Base-by-base conservation (phyloP, 345 rosid species). In the Trapa bicornis region DNA sequence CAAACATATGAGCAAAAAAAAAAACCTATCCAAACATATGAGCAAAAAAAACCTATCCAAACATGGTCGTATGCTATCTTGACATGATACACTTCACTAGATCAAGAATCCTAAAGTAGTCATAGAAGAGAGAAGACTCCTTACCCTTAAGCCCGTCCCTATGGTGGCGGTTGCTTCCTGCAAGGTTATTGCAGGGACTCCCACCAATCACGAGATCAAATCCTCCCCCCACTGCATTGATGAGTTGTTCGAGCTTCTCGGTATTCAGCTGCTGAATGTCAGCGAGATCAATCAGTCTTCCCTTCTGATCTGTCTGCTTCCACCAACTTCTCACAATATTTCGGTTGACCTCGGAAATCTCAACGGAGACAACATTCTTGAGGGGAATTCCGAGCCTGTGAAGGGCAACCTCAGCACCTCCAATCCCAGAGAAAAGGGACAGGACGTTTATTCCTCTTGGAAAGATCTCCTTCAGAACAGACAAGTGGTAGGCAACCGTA, bases 161-260 rank as follows among this genome's bases (percentile, higher is more conserved):
- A 65, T 71, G 81, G 42, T 77, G 76, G 56, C 97, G 68, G 63
- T 93, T 93, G 79, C 96, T 87, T 3, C 98, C 98, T 0, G 98
- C 82, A 0, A 90, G 87, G 72, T 93, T 93, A 69, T 93, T 93
- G 66, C 98, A 93, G 0, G 97, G 97, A 41, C 97, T 93, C 14
- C 97, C 98, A 16, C 97, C 98, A n/a, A 93, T 72, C 5, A 90
- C 81, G 0, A 93, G 91, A 79, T 93, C 98, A 12, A 90, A 93
- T 32, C 29, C 29, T 41, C 90, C 96, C 0, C 98, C 96, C 70
- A 69, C 81, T 1, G 60, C 15, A 17, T 45, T 58, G 80, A 93
- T 88, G 62, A 88, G 17, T 6, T 77, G 70, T 76, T 86, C 85
- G 0, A 93, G 64, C 29, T 75, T 72, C 41, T 81, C 78, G 0